A percentile compares a stretch with the other conserved stretches of the same genome.
These are phyloP conservation scores for Rhododendron molle DNA, from an alignment of 148 eudicot genomes.

Conservation along the genomic window DNA sequence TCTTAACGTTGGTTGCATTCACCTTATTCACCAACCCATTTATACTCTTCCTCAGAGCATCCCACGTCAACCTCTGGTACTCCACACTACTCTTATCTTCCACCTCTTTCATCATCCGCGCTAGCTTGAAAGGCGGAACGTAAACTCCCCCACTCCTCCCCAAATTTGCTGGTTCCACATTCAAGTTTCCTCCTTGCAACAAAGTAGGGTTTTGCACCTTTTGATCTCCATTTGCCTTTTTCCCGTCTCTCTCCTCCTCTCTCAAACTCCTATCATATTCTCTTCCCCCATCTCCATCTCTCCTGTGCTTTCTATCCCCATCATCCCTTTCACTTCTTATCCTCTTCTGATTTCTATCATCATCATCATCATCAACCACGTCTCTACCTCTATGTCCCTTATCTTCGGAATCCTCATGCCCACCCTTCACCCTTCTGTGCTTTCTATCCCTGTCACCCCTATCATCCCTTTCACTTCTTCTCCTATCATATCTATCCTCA, in stretches of 20 bases:
- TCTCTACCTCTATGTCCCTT: conserved; percentile 9
- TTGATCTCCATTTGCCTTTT: conserved; percentile 17
- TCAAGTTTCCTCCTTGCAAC: conserved; percentile 12
- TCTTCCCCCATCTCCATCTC: conserved; percentile 17
- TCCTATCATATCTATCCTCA: conserved; percentile 14
- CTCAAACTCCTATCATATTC: conserved; percentile 10
- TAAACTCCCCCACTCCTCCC: conserved; percentile 89
- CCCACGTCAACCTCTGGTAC: conserved; percentile 90
- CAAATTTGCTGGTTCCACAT: conserved; percentile 24
- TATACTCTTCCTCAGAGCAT: conserved; percentile 86
- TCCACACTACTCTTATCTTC: conserved; percentile 79
- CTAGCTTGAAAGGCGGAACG: conserved; percentile 80
- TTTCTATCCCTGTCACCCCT: conserved; percentile 6
- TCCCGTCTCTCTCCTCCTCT: conserved; percentile 10
- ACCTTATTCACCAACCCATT: conserved; percentile 89
- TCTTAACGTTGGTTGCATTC: conserved; percentile 75
- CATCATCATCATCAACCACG: neutral
- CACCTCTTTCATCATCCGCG: conserved; percentile 78
- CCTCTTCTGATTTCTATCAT: conserved; percentile 15
- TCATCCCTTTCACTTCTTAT: conserved; percentile 15
- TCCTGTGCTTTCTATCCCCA: conserved; percentile 9
- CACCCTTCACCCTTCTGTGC: neutral
- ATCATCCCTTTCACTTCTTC: conserved; percentile 4
- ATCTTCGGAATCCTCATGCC: neutral
- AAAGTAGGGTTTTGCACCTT: conserved; percentile 18